These are phyloP conservation scores for Knufia petricola DNA, from an alignment of 2,329 filamentous ascomycete species.

Conservation along the genomic window DNA sequence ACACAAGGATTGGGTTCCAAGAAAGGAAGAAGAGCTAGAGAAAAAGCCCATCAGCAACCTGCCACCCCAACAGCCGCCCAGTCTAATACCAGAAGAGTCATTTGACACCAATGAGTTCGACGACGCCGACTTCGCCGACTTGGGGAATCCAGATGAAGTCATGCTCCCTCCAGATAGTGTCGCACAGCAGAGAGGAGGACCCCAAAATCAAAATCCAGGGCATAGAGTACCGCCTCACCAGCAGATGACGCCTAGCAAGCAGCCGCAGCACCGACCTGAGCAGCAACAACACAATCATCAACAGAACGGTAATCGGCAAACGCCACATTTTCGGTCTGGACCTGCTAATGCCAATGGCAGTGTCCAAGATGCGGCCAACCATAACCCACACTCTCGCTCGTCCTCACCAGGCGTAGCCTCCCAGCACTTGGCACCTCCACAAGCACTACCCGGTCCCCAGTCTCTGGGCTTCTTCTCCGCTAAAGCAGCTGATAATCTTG, in stretches of 20 bases:
- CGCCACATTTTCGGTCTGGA: constrained; percentile 5
- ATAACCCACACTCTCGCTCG: constrained; percentile 8
- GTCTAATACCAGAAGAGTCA: constrained; percentile 25
- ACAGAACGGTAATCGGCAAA: constrained; percentile 8
- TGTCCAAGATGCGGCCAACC: constrained; percentile 3
- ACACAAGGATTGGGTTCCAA: constrained; percentile 60
- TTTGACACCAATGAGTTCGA: constrained; percentile 53
- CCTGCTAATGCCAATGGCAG: background rate
- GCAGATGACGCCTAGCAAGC: constrained; percentile 17
- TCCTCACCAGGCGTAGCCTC: constrained; percentile 18
- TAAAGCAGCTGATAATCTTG: constrained; percentile 50
- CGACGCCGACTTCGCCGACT: constrained; percentile 65
- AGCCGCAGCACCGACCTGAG: constrained; percentile 8
- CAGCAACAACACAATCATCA: background rate
- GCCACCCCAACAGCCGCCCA: constrained; percentile 21
- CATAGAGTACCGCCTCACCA: background rate
- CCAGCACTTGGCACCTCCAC: constrained; percentile 14
- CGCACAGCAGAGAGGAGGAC: background rate
- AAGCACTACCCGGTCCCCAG: constrained; percentile 25
- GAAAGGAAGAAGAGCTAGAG: constrained; percentile 46
- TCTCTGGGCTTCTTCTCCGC: constrained; percentile 61
- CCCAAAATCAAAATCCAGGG: background rate
- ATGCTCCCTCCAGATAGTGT: constrained; percentile 38
- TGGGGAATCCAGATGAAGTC: constrained; percentile 70
- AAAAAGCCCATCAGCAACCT: constrained; percentile 24